Conservation (phyloP, 2,329 filamentous ascomycete genomes). For the Monilinia fructigena region DNA sequence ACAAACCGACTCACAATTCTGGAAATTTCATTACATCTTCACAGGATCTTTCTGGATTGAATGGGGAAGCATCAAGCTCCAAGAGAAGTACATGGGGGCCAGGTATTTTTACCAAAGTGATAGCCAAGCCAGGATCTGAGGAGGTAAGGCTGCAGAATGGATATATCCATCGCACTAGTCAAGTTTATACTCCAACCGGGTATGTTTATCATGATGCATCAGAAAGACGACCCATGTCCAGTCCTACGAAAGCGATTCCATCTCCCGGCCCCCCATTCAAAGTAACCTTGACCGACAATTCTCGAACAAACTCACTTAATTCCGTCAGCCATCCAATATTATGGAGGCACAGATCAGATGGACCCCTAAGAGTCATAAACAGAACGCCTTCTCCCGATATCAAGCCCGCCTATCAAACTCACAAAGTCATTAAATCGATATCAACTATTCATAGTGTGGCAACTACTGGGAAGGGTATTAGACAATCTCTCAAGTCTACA, state of each 20-base stretch:
- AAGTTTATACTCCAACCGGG: slow-evolving; percentile 5
- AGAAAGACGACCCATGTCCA: background rate
- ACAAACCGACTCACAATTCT: slow-evolving; percentile 42
- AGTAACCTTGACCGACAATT: background rate
- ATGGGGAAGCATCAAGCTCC: background rate
- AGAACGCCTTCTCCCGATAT: slow-evolving; percentile 13
- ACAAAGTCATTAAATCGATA: slow-evolving; percentile 10
- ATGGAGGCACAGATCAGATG: background rate
- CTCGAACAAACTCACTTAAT: slow-evolving; percentile 6
- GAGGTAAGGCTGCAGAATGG: slow-evolving; percentile 24
- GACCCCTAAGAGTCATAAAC: slow-evolving; percentile 7
- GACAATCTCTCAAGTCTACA: slow-evolving; percentile 14
- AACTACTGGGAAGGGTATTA: slow-evolving; percentile 10
- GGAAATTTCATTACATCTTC: slow-evolving; percentile 36
- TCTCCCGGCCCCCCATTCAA: background rate
- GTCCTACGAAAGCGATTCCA: slow-evolving; percentile 1
- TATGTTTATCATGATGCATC: background rate
- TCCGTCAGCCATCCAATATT: slow-evolving; percentile 1
- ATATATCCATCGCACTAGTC: slow-evolving; percentile 22
- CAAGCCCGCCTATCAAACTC: slow-evolving; percentile 11
- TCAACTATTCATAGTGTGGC: slow-evolving; percentile 18
- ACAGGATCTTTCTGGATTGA: background rate
- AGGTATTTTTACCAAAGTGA: slow-evolving; percentile 7
- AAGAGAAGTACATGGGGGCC: slow-evolving; percentile 7
- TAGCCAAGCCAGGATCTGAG: slow-evolving; percentile 22